Base-by-base conservation (phyloP, 1,284 basidiomycete genomes). In the Thecaphora thlaspeos region DNA sequence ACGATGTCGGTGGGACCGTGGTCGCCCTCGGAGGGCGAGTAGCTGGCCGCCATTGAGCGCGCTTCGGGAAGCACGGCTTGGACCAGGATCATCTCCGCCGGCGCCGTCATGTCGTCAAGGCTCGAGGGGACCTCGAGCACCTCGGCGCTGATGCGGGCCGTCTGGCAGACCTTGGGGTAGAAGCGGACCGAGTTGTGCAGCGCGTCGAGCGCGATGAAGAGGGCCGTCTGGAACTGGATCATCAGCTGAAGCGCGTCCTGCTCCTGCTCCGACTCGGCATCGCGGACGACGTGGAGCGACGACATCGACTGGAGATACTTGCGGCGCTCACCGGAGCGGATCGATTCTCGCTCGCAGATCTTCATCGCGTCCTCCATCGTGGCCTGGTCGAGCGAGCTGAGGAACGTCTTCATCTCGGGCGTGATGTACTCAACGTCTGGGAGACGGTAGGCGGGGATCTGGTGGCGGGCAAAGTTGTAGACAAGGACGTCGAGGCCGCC, bases 381-480 rank as follows among this genome's bases (percentile, higher is more conserved):
- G 36, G 78, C 62, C 48, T 80, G 78, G 34, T 78, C 72, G 48
- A 80, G 72, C 42, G 76, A 70, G 28, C 77, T 71, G 9, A 82
- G 68, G 72, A 80, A 82, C 1, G 68, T 70, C 23, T 74, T 74
- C 78, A 81, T 80, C 40, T 77, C 70, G 2, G 76, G 63, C 2
- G 78, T 77, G 18, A 82, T 70, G 17, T 71, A 77, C 23, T 70
- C 56, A 21, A 82, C 80, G 51, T 82, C 81, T 0, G 82, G 81
- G 11, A 82, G 76, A 23, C 82, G 79, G 70, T 81, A 82, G 3
- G 81, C 81, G 3, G 82, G 82, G 56, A 82, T 81, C 70, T 82
- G 81, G 59, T 82, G 82, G 22, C 80, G 78, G 26, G 82, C 81
- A 73, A 82, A 82, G 69, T 81, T 80, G 78, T 82, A 82, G 14